A percentile compares a stretch with the other conserved stretches of the same genome.
Evolutionary conservation across 768 basidiomycete species (phyloP).

Genomic region (Boletus edulis): DNA sequence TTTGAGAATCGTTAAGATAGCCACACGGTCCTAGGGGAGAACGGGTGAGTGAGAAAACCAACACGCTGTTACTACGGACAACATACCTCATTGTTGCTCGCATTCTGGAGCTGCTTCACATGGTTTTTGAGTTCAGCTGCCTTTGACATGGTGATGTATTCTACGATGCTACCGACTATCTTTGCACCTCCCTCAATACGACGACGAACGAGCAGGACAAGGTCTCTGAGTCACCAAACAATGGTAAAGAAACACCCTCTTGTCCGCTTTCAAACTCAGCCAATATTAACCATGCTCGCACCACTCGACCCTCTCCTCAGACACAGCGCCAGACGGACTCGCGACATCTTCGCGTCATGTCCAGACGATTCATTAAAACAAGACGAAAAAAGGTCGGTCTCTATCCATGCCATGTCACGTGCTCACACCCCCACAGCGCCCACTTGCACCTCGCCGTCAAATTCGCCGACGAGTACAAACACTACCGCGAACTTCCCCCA

Average conservation of each 20-base stretch:
- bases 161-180: slow-evolving; percentile 22
- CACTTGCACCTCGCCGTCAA: slow-evolving; percentile 77
- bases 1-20: slow-evolving; percentile 61
- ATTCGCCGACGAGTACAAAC: slow-evolving; percentile 85
- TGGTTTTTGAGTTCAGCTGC: slow-evolving; percentile 70
- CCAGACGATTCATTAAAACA: slow-evolving; percentile 59
- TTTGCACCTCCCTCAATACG: background rate
- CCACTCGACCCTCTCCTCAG: slow-evolving; percentile 65
- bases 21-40: slow-evolving; percentile 56
- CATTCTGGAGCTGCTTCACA: slow-evolving; percentile 74
- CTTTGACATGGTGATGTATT: slow-evolving; percentile 29
- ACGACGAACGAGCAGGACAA: background rate
- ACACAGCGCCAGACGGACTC: slow-evolving; percentile 67
- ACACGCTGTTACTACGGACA: background rate
- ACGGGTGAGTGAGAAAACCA: background rate
- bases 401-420: no score
- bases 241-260: no score
- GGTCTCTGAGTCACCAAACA: no score
- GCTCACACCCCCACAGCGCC: slow-evolving; percentile 35
- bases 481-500: slow-evolving; percentile 81
- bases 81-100: slow-evolving; percentile 56
- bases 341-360: slow-evolving; percentile 64
- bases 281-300: slow-evolving; percentile 44
- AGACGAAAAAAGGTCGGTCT: slow-evolving; percentile 66
- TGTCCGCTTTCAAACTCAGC: no score